Base-by-base conservation (phyloP, 2,329 filamentous ascomycete species). In the Penicillium vulpinum region DNA sequence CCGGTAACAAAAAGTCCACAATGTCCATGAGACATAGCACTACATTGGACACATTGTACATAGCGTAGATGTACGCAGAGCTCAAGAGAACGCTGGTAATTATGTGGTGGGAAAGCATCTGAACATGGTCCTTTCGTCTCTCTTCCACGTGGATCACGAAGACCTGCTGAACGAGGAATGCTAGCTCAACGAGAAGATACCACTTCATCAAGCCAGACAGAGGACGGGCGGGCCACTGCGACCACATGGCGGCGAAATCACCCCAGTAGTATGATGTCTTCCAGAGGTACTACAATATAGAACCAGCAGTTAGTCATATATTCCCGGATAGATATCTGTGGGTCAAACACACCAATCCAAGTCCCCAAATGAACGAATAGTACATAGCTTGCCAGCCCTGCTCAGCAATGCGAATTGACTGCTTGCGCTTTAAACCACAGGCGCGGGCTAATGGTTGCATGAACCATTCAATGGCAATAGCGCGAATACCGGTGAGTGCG, bases 91-190 rank as follows among this genome's bases (percentile, higher is more conserved):
- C 80, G 68, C 88, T 90, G 21, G 94, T 99, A 72, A 97, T 87
- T 71, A 97, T 85, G 77, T 99, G 94, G 75, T 97, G 94, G 18
- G 86, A 88, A 65, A 97, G 86, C 94, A 97, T 97, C 76, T 97
- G 93, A 79, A 86, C 89, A 76, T 97, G 89, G 68, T 99, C 94
- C 78, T 97, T 97, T 69, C 94, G 85, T 63, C 89, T 86, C 77
- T 95, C 90, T 76, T 99, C 94, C 58, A 97, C 92, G 76, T 97
- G 89, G 73, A 97, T 91, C 56, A 97, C 91, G 31, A 97, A 80
- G 62, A 97, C 89, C 77, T 96, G 92, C 77, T 97, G 93, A 46
- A 97, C 76, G 89, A 91, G 97, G 75, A 97, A 97, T 24, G 89
- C 88, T 76, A 92, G 89, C 73, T 97, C 92, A 15, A 88, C 88